phyloP scores from a whole-genome alignment of 208 protist species.

The Acanthamoeba royreba region DNA sequence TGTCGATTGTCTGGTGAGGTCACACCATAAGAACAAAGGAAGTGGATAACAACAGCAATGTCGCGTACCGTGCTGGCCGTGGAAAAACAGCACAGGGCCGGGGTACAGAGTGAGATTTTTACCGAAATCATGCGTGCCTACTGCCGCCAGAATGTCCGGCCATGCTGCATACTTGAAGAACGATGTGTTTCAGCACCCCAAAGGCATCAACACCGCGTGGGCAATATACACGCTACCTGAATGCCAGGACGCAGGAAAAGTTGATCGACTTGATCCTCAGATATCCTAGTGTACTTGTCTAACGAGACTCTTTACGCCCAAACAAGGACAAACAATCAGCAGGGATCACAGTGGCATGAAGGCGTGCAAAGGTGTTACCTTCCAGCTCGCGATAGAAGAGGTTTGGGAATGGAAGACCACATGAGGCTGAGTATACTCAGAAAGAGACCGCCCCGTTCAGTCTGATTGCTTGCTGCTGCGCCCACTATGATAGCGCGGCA shows the following conservation, averaged over 20 bases:
- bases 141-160: neutral
- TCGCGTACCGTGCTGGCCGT: neutral
- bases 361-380: neutral
- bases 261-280: neutral
- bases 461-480: neutral
- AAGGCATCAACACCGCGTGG: neutral
- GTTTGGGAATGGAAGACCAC: neutral
- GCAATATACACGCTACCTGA: neutral
- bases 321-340: neutral
- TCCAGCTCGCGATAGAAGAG: neutral
- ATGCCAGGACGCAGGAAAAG: neutral
- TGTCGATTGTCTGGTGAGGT: neutral
- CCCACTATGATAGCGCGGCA: neutral
- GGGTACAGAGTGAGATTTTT: neutral
- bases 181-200: neutral
- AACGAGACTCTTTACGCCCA: neutral
- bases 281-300: neutral
- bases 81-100: neutral
- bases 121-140: neutral
- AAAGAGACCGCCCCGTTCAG: neutral
- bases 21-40: neutral
- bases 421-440: neutral
- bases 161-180: neutral
- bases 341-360: neutral
- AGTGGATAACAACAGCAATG: neutral